Base-by-base conservation (phyloP, 192 early-diverging fungal genomes). In the Podila minutissima region DNA sequence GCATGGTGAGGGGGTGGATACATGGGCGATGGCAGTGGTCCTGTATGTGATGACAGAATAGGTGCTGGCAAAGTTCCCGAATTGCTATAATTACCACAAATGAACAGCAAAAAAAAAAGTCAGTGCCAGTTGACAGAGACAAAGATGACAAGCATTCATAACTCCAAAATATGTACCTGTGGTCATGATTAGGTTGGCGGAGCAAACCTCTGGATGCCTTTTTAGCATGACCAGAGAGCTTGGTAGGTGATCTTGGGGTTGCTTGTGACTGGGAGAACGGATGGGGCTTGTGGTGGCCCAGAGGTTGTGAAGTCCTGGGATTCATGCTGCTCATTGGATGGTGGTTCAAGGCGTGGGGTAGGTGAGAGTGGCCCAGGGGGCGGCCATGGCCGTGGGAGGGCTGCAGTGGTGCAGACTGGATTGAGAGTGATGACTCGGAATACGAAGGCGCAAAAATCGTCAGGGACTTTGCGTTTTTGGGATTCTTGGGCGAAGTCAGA, bases 371-470 rank as follows among this genome's bases (percentile, higher is more conserved):
- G 24, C 50, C 50, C 50, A 26, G 5, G 24, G 53, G 53, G 24
- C 53, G 53, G 20, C 53, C 53, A 55, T 83, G 75, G 55, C 61
- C 79, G 60, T 73, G 82, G 3, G 85, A 85, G 3, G 87, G 81
- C 50, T 84, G 83, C 51, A 88, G 41, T 22, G 87, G 87, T 49
- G 87, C 87, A 41, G 87, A 86, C n/a, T 83, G 82, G 22, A 88
- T 84, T 3, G 79, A 82, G 9, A 82, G 51, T 4, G 74, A 41
- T 11, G 84, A 82, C 22, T 87, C 84, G 61, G 72, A 74, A 38
- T 88, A 88, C 4, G 87, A 83, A 3, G 87, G 87, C 11, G 87
- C 77, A 75, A 75, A 85, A 59, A 88, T 88, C 4, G 87, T 86
- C 35, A 88, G 49, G 20, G 84, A 83, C 49, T 84, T 82, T 59